Conservation (phyloP, 352 stramenopile genomes). For the Saprolegnia diclina region DNA sequence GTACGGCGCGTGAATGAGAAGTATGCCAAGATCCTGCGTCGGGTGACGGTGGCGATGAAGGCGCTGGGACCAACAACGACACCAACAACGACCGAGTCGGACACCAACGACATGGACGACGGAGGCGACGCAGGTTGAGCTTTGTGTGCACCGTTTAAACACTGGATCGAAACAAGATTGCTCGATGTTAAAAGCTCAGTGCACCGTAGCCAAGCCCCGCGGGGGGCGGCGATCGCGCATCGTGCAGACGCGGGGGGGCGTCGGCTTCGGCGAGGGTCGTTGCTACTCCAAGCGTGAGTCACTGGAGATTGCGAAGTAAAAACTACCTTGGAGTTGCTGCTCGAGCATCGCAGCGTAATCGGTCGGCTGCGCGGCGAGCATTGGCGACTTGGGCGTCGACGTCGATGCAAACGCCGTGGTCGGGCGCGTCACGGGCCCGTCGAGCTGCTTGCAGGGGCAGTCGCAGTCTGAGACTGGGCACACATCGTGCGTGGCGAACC, state of each 20-base stretch:
- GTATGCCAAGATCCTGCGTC: not conserved
- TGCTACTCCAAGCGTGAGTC: not conserved
- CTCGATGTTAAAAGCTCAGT: not conserved
- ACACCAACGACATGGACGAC: not conserved
- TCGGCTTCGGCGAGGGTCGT: not conserved
- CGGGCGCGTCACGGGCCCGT: slow-evolving; percentile 38
- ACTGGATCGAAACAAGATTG: not conserved
- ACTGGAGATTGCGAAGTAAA: not conserved
- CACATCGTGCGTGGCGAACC: slow-evolving; percentile 85
- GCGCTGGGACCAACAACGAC: not conserved
- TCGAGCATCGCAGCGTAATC: slow-evolving; percentile 7
- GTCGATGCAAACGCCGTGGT: not conserved
- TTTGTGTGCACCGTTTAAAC: no score
- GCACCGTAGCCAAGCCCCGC: not conserved
- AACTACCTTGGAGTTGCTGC: slow-evolving; percentile 1
- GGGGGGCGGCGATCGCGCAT: not conserved
- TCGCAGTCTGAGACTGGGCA: slow-evolving; percentile 92
- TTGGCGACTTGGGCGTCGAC: not conserved
- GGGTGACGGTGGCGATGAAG: not conserved
- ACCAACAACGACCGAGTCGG: not conserved
- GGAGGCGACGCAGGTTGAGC: no score
- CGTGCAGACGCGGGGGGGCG: not conserved
- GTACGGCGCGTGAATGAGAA: slow-evolving; percentile 35
- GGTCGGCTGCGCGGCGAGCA: not conserved
- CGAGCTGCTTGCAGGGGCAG: slow-evolving; percentile 84